Percentiles rank a stretch among this genome's conserved stretches.
Evolutionary conservation across 2,329 filamentous ascomycete species (phyloP).

Genomic region (Davidsoniella eucalypti): DNA sequence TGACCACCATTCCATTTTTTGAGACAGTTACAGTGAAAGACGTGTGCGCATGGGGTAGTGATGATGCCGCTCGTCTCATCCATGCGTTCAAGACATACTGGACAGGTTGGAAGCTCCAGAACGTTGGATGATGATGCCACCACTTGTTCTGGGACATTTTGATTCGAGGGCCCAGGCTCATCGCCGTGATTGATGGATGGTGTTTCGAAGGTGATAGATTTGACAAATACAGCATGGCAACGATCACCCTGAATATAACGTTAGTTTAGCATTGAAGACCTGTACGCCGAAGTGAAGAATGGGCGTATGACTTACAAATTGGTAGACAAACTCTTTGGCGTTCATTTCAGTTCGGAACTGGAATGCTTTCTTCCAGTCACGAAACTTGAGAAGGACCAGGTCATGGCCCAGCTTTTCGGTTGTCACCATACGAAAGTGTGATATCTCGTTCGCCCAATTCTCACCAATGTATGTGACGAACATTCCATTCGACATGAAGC

Average conservation of each 20-base stretch:
- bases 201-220: conserved; percentile 70
- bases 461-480: conserved; percentile 86
- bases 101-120: conserved; percentile 84
- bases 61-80: conserved; percentile 90
- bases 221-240: conserved; percentile 89
- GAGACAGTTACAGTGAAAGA: conserved; percentile 91
- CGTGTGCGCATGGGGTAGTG: conserved; percentile 92
- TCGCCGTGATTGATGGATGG: conserved; percentile 23
- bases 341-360: conserved; percentile 80
- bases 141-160: conserved; percentile 38
- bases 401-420: conserved; percentile 81
- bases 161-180: conserved; percentile 19
- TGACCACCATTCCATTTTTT: conserved; percentile 92
- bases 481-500: conserved; percentile 80
- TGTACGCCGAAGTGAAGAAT: neutral
- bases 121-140: conserved; percentile 62
- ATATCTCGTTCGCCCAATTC: conserved; percentile 68
- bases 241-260: conserved; percentile 52
- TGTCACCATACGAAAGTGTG: conserved; percentile 86
- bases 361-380: conserved; percentile 54
- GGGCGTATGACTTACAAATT: conserved; percentile 47
- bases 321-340: conserved; percentile 79
- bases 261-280: conserved; percentile 13
- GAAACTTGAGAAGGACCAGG: conserved; percentile 90
- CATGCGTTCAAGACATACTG: conserved; percentile 94